Evolutionary conservation across 2,329 filamentous ascomycete species (phyloP), one percentile per base, ranked within the genome.

Genomic region (Xylariaceae sp.): DNA sequence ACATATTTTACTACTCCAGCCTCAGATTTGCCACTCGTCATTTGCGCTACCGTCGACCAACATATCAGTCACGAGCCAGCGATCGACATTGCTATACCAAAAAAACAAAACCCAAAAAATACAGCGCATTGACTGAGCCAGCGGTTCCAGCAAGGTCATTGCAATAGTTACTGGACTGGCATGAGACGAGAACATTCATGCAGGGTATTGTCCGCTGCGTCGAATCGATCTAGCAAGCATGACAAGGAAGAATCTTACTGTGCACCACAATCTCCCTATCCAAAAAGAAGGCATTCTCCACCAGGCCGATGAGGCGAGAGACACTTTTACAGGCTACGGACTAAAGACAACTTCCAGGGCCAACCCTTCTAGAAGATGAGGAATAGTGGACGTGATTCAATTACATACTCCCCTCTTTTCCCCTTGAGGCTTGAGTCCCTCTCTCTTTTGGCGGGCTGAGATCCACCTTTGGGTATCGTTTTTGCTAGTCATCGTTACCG

Each of bases 11-110:
- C 29, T 26, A 41, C 34, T 22, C 8, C 32, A 40, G 42, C 47
- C 45, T 19, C 29, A 48, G 13, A 45, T 48, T 50, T 33, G 47
- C 47, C 47, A 48, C 47, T 28, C 15, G 15, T 13, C 30, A 26
- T 6, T 26, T 6, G 6, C 22, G 22, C 11, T 26, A 11, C 11
- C 22, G 22, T 6, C 22, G 6, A 26, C 22, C 22, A 26, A 26
- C 22, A 11, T 6, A 26, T 6, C 22, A 26, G 22, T 11, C 22
- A 26, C 6, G 22, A 6, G 11, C 6, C 22, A 11, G 22, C 22
- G 22, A 26, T 26, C 11, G 6, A 26, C 22, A 26, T 6, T 26
- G 22, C 22, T 6, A 26, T 11, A 11, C 22, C 22, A 6, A 6
- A n/a, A n/a, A n/a, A n/a, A n/a, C n/a, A n/a, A n/a, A n/a, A n/a